A percentile compares a stretch with the other conserved stretches of the same genome.
Evolutionary conservation across 2,329 filamentous ascomycete genomes (phyloP).

Genomic region (Fusarium sp.): DNA sequence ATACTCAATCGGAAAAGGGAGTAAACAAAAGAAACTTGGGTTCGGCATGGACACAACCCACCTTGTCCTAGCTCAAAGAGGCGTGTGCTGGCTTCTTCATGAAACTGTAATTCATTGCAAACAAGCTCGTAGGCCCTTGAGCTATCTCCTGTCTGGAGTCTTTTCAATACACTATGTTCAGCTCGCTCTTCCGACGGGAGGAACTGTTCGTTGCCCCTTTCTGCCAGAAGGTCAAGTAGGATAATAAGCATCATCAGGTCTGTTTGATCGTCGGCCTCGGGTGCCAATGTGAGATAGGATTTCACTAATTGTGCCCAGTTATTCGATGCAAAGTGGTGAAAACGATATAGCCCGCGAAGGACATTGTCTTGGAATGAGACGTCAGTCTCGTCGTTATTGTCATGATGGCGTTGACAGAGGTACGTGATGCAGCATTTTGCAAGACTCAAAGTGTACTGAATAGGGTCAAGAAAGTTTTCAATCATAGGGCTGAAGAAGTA

Average conservation of each 20-base stretch:
- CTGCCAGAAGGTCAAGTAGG: background rate
- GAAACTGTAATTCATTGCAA: background rate
- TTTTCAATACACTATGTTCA: background rate
- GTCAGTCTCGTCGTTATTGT: background rate
- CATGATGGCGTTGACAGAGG: background rate
- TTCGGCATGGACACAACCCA: background rate
- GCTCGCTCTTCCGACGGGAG: background rate
- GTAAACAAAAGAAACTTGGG: no score
- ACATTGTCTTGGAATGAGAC: background rate
- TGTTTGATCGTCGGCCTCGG: background rate
- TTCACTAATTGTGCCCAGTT: background rate
- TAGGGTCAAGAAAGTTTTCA: background rate
- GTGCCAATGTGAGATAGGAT: background rate
- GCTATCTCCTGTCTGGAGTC: background rate
- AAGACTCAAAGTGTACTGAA: background rate
- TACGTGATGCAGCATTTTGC: conserved; percentile 1
- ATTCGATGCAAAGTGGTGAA: background rate
- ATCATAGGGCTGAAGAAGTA: background rate
- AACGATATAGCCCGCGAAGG: conserved; percentile 22
- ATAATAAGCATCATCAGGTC: background rate
- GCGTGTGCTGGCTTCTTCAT: background rate
- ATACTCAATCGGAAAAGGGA: no score
- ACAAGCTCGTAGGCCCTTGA: background rate
- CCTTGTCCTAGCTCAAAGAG: background rate
- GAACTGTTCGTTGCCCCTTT: background rate